Percentiles rank a stretch among this genome's conserved stretches.
Evolutionary conservation across 2,329 filamentous ascomycete genomes (phyloP).

Genomic region (Bimuria novae-zelandiae): DNA sequence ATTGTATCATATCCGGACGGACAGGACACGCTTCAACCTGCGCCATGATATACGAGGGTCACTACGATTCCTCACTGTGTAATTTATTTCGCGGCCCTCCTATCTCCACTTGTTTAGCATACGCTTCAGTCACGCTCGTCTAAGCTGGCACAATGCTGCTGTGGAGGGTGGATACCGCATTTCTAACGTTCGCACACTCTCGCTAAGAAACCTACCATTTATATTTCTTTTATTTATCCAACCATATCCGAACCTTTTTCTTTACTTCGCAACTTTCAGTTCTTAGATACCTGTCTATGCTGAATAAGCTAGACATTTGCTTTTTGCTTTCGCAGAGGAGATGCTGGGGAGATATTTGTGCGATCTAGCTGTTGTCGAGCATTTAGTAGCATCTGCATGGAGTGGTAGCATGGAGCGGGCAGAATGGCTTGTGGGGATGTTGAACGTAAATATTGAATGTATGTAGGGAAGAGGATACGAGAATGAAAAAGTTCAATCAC

Average conservation of each 20-base stretch:
- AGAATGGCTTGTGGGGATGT: slow-evolving; percentile 34
- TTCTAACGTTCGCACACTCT: slow-evolving; percentile 43
- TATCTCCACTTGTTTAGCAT: slow-evolving; percentile 6
- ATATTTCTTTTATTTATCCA: slow-evolving; percentile 33
- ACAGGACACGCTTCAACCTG: slow-evolving; percentile 13
- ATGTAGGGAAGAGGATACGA: slow-evolving; percentile 27
- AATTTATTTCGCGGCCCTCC: slow-evolving; percentile 22
- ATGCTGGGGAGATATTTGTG: slow-evolving; percentile 16
- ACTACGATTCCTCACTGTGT: slow-evolving; percentile 18
- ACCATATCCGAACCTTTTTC: slow-evolving; percentile 27
- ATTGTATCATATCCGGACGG: slow-evolving; percentile 36
- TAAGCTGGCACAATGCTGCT: slow-evolving; percentile 16
- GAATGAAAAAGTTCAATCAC: slow-evolving; percentile 33
- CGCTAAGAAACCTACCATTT: slow-evolving; percentile 31
- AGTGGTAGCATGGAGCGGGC: slow-evolving; percentile 19
- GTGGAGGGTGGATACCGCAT: slow-evolving; percentile 12
- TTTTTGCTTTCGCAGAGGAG: slow-evolving; percentile 30
- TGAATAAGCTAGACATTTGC: slow-evolving; percentile 43
- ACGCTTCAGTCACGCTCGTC: slow-evolving; percentile 12
- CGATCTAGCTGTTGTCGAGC: slow-evolving; percentile 17
- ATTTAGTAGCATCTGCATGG: slow-evolving; percentile 29
- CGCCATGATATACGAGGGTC: slow-evolving; percentile 10
- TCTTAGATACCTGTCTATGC: slow-evolving; percentile 50
- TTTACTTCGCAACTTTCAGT: slow-evolving; percentile 36
- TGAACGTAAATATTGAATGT: slow-evolving; percentile 31